Conservation (phyloP, 2,329 filamentous ascomycete species). For the Orbilia oligospora region DNA sequence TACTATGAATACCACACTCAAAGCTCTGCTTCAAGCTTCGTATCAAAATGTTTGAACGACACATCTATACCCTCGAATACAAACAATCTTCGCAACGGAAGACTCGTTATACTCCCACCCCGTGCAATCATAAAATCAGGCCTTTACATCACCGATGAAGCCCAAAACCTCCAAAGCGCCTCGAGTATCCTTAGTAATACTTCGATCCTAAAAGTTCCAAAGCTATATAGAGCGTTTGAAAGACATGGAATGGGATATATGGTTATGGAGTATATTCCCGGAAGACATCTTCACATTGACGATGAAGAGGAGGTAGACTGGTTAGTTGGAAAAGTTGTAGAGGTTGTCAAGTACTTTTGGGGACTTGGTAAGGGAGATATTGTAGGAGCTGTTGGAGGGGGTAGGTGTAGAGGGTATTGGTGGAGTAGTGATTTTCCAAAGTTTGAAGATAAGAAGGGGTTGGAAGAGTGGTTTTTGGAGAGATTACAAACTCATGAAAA, state of each 20-base stretch:
- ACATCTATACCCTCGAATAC: too few relatives aligned
- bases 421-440: too few relatives aligned
- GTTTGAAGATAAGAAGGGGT: too few relatives aligned
- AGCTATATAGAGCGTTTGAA: constrained; percentile 16
- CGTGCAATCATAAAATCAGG: constrained; percentile 26
- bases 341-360: constrained; percentile 17
- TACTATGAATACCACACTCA: too few relatives aligned
- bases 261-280: constrained; percentile 19
- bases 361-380: background rate
- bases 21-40: too few relatives aligned
- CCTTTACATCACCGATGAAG: constrained; percentile 14
- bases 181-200: constrained; percentile 5
- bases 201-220: constrained; percentile 18
- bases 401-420: too few relatives aligned
- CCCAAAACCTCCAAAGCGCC: constrained; percentile 2
- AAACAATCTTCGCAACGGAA: too few relatives aligned
- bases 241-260: background rate
- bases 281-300: background rate
- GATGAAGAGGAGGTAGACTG: background rate
- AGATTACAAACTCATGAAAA: too few relatives aligned
- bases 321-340: constrained; percentile 1
- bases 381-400: background rate
- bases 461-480: too few relatives aligned
- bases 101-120: too few relatives aligned
- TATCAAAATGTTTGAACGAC: too few relatives aligned